Conservation (phyloP, 2,329 filamentous ascomycete species). For the Ceratocystis smalleyi region DNA sequence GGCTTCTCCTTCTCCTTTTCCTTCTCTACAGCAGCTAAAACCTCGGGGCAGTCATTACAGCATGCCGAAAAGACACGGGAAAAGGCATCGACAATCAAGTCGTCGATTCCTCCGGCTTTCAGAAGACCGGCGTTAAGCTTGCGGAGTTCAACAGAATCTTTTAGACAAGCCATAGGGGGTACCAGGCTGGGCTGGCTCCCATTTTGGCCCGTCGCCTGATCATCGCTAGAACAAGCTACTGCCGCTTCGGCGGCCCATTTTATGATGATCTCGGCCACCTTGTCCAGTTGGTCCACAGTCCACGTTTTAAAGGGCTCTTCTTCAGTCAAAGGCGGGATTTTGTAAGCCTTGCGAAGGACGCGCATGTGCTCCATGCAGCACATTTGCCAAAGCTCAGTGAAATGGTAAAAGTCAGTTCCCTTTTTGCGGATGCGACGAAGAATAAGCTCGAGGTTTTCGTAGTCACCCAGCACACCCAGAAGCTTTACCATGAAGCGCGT, state of each 20-base stretch:
- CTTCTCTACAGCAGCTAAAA: slow-evolving; percentile 13
- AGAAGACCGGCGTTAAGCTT: slow-evolving; percentile 74
- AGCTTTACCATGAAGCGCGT: slow-evolving; percentile 66
- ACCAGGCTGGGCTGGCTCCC: background rate
- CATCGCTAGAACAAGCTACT: background rate
- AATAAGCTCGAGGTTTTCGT: slow-evolving; percentile 59
- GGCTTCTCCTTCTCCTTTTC: slow-evolving; percentile 27
- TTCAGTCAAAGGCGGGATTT: slow-evolving; percentile 28
- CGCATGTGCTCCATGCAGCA: slow-evolving; percentile 39
- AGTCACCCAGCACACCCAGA: slow-evolving; percentile 59
- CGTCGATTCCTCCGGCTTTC: slow-evolving; percentile 74
- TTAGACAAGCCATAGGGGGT: slow-evolving; percentile 37
- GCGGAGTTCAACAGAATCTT: slow-evolving; percentile 43
- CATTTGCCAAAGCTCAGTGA: slow-evolving; percentile 43
- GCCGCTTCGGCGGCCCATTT: slow-evolving; percentile 31
- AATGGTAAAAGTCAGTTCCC: slow-evolving; percentile 56
- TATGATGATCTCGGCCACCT: slow-evolving; percentile 37
- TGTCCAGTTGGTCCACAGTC: slow-evolving; percentile 41
- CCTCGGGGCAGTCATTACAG: slow-evolving; percentile 7
- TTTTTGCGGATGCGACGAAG: slow-evolving; percentile 68
- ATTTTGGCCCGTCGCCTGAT: background rate
- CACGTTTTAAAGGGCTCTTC: slow-evolving; percentile 43
- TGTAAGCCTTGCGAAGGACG: slow-evolving; percentile 35
- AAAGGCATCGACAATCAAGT: slow-evolving; percentile 85
- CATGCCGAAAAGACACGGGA: slow-evolving; percentile 27